phyloP scores from a whole-genome alignment of 1,139 yeast genomes.

The Geotrichum cucujoidarum region DNA sequence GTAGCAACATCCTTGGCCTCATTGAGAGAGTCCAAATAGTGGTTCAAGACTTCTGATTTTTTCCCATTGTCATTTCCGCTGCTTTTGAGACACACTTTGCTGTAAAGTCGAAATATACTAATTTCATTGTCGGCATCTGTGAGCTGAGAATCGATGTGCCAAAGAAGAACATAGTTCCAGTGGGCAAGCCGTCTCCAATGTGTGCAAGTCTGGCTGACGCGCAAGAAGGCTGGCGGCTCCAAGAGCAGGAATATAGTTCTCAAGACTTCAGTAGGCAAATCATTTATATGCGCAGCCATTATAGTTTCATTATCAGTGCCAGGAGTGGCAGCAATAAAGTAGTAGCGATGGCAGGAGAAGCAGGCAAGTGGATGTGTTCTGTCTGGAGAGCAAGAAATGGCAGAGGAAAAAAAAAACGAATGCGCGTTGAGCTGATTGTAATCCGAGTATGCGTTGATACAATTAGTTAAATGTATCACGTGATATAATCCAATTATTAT shows the following conservation, averaged over 20 bases:
- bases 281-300: constrained; percentile 15
- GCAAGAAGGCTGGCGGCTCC: constrained; percentile 16
- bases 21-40: constrained; percentile 1
- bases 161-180: constrained; percentile 19
- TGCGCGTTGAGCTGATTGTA: constrained; percentile 3
- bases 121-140: constrained; percentile 2
- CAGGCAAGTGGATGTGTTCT: neutral
- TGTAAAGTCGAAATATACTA: constrained; percentile 9
- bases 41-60: neutral
- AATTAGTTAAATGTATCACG: no score
- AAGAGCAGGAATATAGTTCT: constrained; percentile 15
- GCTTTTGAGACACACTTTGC: constrained; percentile 3
- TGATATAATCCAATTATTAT: no score
- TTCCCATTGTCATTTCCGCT: neutral
- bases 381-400: neutral
- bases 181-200: constrained; percentile 18
- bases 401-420: neutral
- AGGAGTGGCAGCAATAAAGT: neutral
- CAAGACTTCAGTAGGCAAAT: constrained; percentile 20
- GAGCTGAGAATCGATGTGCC: constrained; percentile 17
- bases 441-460: neutral
- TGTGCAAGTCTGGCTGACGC: constrained; percentile 16
- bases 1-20: neutral
- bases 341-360: neutral
- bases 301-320: no score